A percentile compares a stretch with the other conserved stretches of the same genome.
Conservation (phyloP, 2,329 filamentous ascomycete genomes). For the Colletotrichum kahawae region DNA sequence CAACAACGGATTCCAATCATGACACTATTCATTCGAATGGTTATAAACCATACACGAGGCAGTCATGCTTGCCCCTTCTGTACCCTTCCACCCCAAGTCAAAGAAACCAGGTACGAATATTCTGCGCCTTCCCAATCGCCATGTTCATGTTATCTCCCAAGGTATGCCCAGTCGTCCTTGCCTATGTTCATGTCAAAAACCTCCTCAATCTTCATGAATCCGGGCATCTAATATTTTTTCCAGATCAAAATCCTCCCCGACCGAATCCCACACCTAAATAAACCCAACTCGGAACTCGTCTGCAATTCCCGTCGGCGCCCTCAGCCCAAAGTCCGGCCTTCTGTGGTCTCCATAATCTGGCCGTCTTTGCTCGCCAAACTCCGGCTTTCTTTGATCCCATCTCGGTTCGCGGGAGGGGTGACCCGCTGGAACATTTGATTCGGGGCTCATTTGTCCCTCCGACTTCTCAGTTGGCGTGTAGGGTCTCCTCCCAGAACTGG, state of each 20-base stretch:
- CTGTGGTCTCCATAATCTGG: neutral
- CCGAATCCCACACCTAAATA: neutral
- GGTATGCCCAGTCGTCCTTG: neutral
- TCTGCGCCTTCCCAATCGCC: neutral
- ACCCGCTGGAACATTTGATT: neutral
- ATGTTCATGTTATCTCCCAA: neutral
- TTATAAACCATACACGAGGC: neutral
- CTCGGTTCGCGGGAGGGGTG: neutral
- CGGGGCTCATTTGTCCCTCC: conserved; percentile 7
- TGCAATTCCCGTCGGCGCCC: conserved; percentile 22
- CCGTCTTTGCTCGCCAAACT: neutral
- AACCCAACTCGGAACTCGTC: conserved; percentile 23
- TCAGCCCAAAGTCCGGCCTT: conserved; percentile 20
- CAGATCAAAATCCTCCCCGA: neutral
- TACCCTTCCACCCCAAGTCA: neutral
- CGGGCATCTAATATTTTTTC: neutral
- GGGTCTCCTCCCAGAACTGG: neutral
- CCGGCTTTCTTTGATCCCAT: neutral
- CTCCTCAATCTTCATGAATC: neutral
- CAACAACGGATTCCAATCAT: neutral
- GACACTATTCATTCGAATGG: conserved; percentile 4
- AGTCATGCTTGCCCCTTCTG: neutral
- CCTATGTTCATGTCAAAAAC: neutral
- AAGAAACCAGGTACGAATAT: neutral
- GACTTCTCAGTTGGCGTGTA: conserved; percentile 6